A percentile compares a stretch with the other conserved stretches of the same genome.
phyloP scores from a whole-genome alignment of 148 eudicot species.

The Rhododendron williamsianum region DNA sequence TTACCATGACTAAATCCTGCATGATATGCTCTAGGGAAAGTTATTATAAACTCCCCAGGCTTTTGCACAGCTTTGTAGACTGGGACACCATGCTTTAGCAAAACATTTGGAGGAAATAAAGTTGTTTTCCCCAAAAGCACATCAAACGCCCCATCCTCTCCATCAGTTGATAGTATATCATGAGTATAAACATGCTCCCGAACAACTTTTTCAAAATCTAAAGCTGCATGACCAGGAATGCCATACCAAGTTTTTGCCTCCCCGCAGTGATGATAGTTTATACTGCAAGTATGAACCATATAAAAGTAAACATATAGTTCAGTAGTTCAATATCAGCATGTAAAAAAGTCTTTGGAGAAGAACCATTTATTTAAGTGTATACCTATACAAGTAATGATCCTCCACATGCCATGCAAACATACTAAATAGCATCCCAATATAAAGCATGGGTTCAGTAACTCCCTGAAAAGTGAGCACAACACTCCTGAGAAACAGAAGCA shows the following conservation, averaged over 20 bases:
- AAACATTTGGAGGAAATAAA: constrained; percentile 83
- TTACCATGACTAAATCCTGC: constrained; percentile 98
- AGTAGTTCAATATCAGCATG: background rate
- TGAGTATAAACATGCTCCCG: constrained; percentile 66
- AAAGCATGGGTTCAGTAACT: constrained; percentile 98
- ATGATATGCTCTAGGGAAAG: constrained; percentile 98
- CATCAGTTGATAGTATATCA: constrained; percentile 66
- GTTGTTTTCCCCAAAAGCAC: constrained; percentile 91
- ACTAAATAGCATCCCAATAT: constrained; percentile 98
- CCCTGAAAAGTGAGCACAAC: constrained; percentile 41
- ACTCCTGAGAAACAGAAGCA: constrained; percentile 6
- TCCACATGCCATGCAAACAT: constrained; percentile 99
- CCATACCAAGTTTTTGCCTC: constrained; percentile 99
- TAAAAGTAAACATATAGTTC: constrained; percentile 8
- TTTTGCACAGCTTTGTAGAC: constrained; percentile 96
- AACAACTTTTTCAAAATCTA: constrained; percentile 87
- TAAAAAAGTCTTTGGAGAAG: background rate
- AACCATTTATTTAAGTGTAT: background rate
- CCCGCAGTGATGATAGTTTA: constrained; percentile 97
- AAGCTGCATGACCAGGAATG: constrained; percentile 87
- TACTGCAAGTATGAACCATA: constrained; percentile 41
- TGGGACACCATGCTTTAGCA: constrained; percentile 72
- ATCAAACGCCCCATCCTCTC: constrained; percentile 96
- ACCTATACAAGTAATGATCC: constrained; percentile 96
- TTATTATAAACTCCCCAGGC: constrained; percentile 83